Conservation (phyloP, 768 basidiomycete genomes). For the Psilocybe azurescens region DNA sequence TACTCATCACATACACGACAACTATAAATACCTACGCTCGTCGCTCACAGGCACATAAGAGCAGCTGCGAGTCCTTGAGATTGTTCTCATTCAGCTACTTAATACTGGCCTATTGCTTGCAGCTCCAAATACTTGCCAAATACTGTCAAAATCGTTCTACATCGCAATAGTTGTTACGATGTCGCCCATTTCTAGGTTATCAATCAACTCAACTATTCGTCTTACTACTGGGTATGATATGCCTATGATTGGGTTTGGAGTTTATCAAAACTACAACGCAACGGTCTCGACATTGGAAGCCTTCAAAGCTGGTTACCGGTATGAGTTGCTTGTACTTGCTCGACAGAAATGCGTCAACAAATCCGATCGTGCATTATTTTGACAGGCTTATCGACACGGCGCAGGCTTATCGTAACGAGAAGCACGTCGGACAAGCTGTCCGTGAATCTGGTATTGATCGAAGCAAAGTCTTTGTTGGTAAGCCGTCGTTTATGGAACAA, state of each 20-base stretch:
- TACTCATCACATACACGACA: too few relatives aligned
- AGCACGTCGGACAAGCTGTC: slow-evolving; percentile 62
- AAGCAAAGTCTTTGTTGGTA: slow-evolving; percentile 76
- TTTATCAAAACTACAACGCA: not conserved
- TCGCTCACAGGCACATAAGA: too few relatives aligned
- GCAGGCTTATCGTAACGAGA: slow-evolving; percentile 70
- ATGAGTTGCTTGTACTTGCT: not conserved
- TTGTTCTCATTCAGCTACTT: too few relatives aligned
- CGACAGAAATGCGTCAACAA: not conserved
- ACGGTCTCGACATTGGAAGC: not conserved
- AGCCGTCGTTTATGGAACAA: slow-evolving; percentile 23
- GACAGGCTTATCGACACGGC: slow-evolving; percentile 77
- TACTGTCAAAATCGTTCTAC: not conserved
- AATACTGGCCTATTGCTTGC: too few relatives aligned
- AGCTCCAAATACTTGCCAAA: not conserved
- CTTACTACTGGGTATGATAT: not conserved
- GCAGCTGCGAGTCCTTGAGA: too few relatives aligned
- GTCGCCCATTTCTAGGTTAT: not conserved
- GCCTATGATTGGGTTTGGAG: not conserved
- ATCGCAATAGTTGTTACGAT: not conserved
- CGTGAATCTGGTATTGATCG: slow-evolving; percentile 59
- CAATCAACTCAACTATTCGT: not conserved
- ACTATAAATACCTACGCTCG: too few relatives aligned
- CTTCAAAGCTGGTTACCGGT: slow-evolving; percentile 36
- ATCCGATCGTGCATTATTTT: not conserved